Evolutionary conservation across 768 basidiomycete genomes (phyloP).

Genomic region (Lactarius pseudohatsudake): DNA sequence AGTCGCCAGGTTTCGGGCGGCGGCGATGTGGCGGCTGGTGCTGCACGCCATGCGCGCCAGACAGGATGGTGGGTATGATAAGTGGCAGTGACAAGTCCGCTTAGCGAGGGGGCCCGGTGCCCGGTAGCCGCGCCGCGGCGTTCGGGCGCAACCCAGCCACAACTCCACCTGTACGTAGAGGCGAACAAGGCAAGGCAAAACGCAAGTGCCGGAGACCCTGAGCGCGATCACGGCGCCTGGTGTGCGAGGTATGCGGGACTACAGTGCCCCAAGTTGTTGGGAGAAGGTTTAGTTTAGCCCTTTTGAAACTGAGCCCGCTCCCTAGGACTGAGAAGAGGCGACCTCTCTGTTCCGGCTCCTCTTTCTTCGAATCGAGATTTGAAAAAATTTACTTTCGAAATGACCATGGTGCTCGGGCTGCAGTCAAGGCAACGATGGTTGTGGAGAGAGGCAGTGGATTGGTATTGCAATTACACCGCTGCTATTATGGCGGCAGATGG

Average conservation of each 20-base stretch:
- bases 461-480: constrained; percentile 24
- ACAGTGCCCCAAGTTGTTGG: no score
- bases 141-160: background rate
- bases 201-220: background rate
- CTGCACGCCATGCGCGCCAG: background rate
- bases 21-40: background rate
- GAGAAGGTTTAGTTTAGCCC: background rate
- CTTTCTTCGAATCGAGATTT: background rate
- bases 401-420: background rate
- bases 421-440: background rate
- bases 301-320: background rate
- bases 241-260: background rate
- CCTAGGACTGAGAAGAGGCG: background rate
- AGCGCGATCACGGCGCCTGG: background rate
- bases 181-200: background rate
- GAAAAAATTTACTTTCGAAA: background rate
- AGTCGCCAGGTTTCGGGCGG: background rate
- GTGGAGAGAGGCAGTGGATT: background rate
- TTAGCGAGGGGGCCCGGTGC: background rate
- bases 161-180: background rate
- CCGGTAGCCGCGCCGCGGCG: background rate
- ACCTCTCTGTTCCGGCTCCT: background rate
- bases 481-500: background rate
- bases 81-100: background rate
- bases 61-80: background rate